Base-by-base conservation (phyloP, 2,329 filamentous ascomycete genomes). In the Penicillium sp. region DNA sequence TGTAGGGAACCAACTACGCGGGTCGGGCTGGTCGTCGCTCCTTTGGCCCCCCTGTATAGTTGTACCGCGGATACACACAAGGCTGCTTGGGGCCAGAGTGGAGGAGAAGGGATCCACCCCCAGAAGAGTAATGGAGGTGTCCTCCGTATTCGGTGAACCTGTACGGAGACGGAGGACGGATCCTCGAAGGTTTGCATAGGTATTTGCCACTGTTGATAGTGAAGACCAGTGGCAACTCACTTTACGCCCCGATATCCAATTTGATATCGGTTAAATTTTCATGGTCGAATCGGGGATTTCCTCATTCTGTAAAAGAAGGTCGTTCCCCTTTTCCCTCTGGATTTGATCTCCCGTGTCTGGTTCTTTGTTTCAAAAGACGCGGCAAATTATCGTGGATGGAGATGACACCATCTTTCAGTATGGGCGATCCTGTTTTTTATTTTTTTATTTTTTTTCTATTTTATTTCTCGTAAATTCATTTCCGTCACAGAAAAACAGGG, bases 11-110 rank as follows among this genome's bases (percentile, higher is more conserved):
- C 42, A 38, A 41, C 33, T 45, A 35, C 39, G 32, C 36, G 41
- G 45, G 41, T 47, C 47, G 45, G 41, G 47, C 37, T 49, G 42
- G 39, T 45, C 44, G 47, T 48, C 37, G 44, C 43, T 44, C 45
- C 45, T 51, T 52, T 52, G 42, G 50, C 45, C 47, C 47, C 49
- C 47, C 48, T 45, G 43, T 52, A 45, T 50, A 46, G 41, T 37
- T 39, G 44, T 52, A 52, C 48, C 48, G 48, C 47, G 45, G 50
- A 52, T 53, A 53, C 48, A 30, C 25, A 27, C 25, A 27, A 13
- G 30, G 14, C 27, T n/a, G 26, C 13, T 31, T 33, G 34, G 28
- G n/a, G n/a, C n/a, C n/a, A n/a, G n/a, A n/a, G n/a, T n/a, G n/a
- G n/a, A n/a, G n/a, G n/a, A n/a, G n/a, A 22, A 12, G 35, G 9